Conservation (phyloP, 2,329 filamentous ascomycete species). For the Verticillium longisporum region DNA sequence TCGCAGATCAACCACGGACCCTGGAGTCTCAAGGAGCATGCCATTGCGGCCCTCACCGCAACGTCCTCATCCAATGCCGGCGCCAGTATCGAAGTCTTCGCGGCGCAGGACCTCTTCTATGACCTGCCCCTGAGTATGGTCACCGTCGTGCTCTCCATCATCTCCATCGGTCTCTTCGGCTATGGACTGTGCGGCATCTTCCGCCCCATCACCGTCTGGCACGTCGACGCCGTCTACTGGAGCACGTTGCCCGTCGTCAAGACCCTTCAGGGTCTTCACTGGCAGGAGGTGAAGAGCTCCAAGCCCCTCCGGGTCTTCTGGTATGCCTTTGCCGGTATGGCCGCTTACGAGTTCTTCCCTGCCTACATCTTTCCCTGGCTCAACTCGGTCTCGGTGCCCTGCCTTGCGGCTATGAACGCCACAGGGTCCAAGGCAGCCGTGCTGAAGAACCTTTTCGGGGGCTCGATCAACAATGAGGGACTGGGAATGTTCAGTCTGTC, state of each 20-base stretch:
- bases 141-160: slow-evolving; percentile 40
- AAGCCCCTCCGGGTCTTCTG: slow-evolving; percentile 46
- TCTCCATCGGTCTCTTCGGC: slow-evolving; percentile 49
- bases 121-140: slow-evolving; percentile 33
- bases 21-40: slow-evolving; percentile 50
- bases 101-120: slow-evolving; percentile 45
- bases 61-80: slow-evolving; percentile 44
- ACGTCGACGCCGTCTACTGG: slow-evolving; percentile 52
- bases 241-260: slow-evolving; percentile 44
- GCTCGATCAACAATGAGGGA: slow-evolving; percentile 44
- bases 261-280: slow-evolving; percentile 46
- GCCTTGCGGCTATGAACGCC: slow-evolving; percentile 43
- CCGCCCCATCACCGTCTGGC: slow-evolving; percentile 48
- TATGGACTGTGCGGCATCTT: slow-evolving; percentile 47
- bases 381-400: slow-evolving; percentile 47
- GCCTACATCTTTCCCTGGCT: slow-evolving; percentile 49
- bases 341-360: slow-evolving; percentile 43
- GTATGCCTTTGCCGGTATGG: slow-evolving; percentile 41
- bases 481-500: slow-evolving; percentile 40
- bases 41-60: slow-evolving; percentile 45
- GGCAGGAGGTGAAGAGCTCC: slow-evolving; percentile 40
- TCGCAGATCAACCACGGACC: slow-evolving; percentile 43
- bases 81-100: slow-evolving; percentile 33
- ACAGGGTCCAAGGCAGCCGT: slow-evolving; percentile 33
- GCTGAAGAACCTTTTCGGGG: slow-evolving; percentile 44